Base-by-base conservation (phyloP, 2,329 filamentous ascomycete genomes). In the Pestalotiopsis sp. region DNA sequence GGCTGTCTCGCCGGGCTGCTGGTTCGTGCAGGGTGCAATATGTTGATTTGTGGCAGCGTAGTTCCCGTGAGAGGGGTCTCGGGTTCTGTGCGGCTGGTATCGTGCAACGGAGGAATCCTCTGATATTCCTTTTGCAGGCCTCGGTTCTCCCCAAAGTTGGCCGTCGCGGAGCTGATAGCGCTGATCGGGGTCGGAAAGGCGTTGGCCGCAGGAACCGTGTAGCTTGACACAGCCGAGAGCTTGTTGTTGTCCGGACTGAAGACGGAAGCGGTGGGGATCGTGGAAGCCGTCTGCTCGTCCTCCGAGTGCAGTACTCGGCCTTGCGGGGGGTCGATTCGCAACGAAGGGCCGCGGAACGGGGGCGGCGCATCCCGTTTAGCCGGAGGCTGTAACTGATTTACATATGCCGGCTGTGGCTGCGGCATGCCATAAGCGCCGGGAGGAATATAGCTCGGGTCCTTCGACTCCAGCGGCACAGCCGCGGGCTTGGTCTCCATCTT, bases 391-490 rank as follows among this genome's bases (percentile, higher is more conserved):
- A 76, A 75, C 45, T 73, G 74, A 69, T 76, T 77, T 52, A 75
- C 70, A 69, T 77, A 79, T 57, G 64, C 73, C n/a, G 59, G 38
- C 39, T 75, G 75, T 64, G 68, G 72, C 73, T 87, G 86, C 52
- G 86, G 86, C 87, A 89, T 89, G 65, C 86, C 87, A 73, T 90
- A 91, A 7, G 89, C 88, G 64, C 88, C 87, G 20, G 87, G 86
- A 38, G 87, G 87, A 3, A 89, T 82, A 73, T 91, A 91, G 68
- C 81, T 87, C 0, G 88, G 87, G 72, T 95, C 93, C 80, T 97
- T 97, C 23, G 94, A 95, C 80, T 97, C 93, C 64, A 97, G 86
- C 69, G 92, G 93, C 73, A 95, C 87, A 64, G 91, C 88, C 64
- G 86, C 82, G 73, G 90, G 88, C 73, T 92, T 90, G 76, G 82